Evolutionary conservation across 495 filamentous ascomycete species (phyloP).

Genomic region (Parathielavia appendiculata): DNA sequence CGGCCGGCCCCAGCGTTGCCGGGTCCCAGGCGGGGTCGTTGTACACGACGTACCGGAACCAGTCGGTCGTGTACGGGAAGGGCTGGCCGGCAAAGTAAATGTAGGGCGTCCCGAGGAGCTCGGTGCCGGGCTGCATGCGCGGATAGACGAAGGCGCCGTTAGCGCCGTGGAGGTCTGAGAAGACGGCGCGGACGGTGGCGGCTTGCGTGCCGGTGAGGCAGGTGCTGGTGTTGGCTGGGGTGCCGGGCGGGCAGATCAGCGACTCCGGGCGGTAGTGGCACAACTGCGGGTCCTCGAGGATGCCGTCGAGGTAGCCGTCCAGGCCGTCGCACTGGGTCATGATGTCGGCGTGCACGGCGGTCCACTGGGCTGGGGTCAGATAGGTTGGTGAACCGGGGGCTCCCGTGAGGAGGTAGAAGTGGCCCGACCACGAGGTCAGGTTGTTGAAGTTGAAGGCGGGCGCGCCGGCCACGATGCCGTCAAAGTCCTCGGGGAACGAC

Average conservation of each 20-base stretch:
- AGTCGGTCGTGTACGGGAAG: constrained; percentile 13
- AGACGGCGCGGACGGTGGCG: constrained; percentile 48
- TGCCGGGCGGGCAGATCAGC: constrained; percentile 45
- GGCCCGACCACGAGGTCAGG: constrained; percentile 16
- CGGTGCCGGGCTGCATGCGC: constrained; percentile 36
- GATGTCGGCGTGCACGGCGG: constrained; percentile 52
- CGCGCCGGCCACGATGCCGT: constrained; percentile 53
- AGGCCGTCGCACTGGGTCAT: constrained; percentile 59
- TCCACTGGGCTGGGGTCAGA: constrained; percentile 48
- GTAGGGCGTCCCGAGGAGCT: constrained; percentile 12
- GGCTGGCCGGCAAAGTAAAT: neutral
- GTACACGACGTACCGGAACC: constrained; percentile 6
- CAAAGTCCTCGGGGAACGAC: constrained; percentile 53
- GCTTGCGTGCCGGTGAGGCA: constrained; percentile 58
- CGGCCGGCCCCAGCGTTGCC: constrained; percentile 40
- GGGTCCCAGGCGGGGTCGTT: constrained; percentile 29
- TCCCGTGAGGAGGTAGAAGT: constrained; percentile 3
- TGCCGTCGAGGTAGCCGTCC: constrained; percentile 59
- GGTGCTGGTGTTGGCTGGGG: constrained; percentile 24
- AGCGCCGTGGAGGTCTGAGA: constrained; percentile 43
- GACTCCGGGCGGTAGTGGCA: constrained; percentile 54
- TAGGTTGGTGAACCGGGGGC: constrained; percentile 44
- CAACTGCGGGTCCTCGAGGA: constrained; percentile 56
- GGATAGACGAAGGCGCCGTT: constrained; percentile 52
- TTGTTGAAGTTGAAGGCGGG: constrained; percentile 37